These are phyloP conservation scores for Euphorbia tirucalli DNA, from an alignment of 345 rosid species.

Conservation along the genomic window DNA sequence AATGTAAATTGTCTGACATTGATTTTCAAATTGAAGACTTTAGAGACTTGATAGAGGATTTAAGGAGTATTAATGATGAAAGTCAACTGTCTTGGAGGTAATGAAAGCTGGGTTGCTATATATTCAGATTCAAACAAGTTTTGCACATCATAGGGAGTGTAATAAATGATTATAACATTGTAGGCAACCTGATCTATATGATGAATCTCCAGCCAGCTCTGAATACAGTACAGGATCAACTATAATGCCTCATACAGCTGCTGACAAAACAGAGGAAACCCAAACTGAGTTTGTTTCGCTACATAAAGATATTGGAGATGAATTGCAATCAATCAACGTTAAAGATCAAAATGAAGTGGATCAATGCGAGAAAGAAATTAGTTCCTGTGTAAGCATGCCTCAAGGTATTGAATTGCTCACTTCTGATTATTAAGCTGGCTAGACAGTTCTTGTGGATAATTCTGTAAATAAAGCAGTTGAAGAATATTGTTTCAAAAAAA, in stretches of 20 bases:
- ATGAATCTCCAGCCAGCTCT: conserved; percentile 84
- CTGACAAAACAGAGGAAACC: conserved; percentile 45
- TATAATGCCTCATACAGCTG: conserved; percentile 33
- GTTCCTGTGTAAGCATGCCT: conserved; percentile 35
- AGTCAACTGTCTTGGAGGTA: conserved; percentile 89
- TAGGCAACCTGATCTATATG: conserved; percentile 78
- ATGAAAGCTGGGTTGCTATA: conserved; percentile 3
- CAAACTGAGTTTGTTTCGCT: conserved; percentile 38
- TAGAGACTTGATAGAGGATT: conserved; percentile 64
- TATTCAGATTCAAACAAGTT: conserved; percentile 13
- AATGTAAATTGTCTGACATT: conserved; percentile 48
- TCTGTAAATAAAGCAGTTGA: conserved; percentile 9
- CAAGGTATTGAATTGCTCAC: conserved; percentile 41
- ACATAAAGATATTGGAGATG: conserved; percentile 37
- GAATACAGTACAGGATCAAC: conserved; percentile 89
- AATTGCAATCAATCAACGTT: conserved; percentile 21
- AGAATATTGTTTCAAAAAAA: no score
- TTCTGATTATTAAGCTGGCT: neutral
- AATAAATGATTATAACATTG: conserved; percentile 22
- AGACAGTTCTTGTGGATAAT: conserved; percentile 10
- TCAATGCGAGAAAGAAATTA: conserved; percentile 41
- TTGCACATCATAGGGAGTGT: conserved; percentile 18
- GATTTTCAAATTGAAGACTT: conserved; percentile 71
- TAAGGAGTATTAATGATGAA: conserved; percentile 56
- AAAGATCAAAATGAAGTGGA: conserved; percentile 26